Base-by-base conservation (phyloP, 2,329 filamentous ascomycete species). In the Pseudopithomyces chartarum region DNA sequence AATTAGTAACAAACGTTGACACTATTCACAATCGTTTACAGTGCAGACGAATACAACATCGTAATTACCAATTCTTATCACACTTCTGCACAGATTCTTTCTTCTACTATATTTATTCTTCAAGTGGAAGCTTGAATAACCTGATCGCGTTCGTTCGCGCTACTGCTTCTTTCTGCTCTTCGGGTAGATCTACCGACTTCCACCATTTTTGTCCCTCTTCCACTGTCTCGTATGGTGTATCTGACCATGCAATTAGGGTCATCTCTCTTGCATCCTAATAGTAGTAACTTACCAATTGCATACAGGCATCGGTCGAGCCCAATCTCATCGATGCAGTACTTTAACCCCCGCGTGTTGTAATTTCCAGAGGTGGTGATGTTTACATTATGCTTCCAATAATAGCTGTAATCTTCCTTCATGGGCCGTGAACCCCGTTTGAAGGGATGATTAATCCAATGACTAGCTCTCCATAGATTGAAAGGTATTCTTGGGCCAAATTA, bases 381-480 rank as follows among this genome's bases (percentile, higher is more conserved):
- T 44, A 80, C 68, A 46, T 80, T 80, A 54, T 77, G 71, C 3
- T 56, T 74, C 57, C 77, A 79, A 66, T 80, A 79, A 62, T 71
- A 64, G 19, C 55, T 59, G 39, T 69, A 71, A 45, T 79, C 76
- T 4, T 78, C 58, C 59, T 75, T 76, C 40, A 73, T 78, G 2
- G 76, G 74, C 23, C 76, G 60, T 0, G 64, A 66, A 3, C 65
- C 67, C 36, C 69, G 72, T 55, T 80, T 80, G 32, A 76, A 74
- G 0, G 76, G 76, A 57, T 79, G 78, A 59, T 79, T 79, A 62
- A 78, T 78, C 78, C 77, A 79, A 67, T 80, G 76, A 33, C 62
- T 66, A 32, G 77, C 76, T 17, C 64, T 63, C 68, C 68, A 71
- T 3, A 73, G 55, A 47, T 80, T 80, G 67, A 81, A 80, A 0